Evolutionary conservation across 2,329 filamentous ascomycete species (phyloP), one percentile per base, ranked within the genome.

Genomic region (Fusarium pilosicola): DNA sequence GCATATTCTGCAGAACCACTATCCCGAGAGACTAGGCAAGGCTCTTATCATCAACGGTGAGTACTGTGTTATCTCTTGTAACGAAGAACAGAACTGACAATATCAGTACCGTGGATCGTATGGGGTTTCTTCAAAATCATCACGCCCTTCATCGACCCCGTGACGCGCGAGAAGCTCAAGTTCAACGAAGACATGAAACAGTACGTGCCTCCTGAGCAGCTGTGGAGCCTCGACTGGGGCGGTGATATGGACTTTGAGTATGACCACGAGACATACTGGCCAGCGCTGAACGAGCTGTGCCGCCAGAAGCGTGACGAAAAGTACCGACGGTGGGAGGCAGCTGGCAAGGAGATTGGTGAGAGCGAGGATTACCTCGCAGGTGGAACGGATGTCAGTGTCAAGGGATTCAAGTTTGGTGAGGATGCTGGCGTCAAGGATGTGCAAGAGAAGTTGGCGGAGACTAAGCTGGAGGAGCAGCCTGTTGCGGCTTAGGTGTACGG

Each of bases 121-220:
- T 92, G 90, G 82, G 93, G 93, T 57, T 99, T 99, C 88, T 97
- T 98, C 88, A 98, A 97, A 84, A 86, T 98, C 78, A 95, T 99
- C 84, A 95, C 91, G 9, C 95, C 96, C 44, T 98, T 99, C 84
- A 97, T 99, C 84, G 96, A 99, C 83, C 96, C 96, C 13, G 86
- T 95, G 78, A 99, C 96, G 15, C 91, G 93, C 66, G 91, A 96
- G 79, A 99, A 99, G 87, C 91, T 99, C 85, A 97, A 96, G 85
- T 98, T 97, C 88, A 98, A 98, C 86, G 95, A 97, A 82, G 93
- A 97, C 80, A 91, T 97, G 86, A 88, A 88, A 76, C 86, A 93
- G 75, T 94, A 95, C 81, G 92, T 99, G 26, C 95, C 95, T 10
- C 83, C 91, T 13, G 87, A 92, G 78, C 96, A 98, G 81, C 89